phyloP scores from a whole-genome alignment of 805 yeast genomes.

The Saccharomycopsis lassenensis region DNA sequence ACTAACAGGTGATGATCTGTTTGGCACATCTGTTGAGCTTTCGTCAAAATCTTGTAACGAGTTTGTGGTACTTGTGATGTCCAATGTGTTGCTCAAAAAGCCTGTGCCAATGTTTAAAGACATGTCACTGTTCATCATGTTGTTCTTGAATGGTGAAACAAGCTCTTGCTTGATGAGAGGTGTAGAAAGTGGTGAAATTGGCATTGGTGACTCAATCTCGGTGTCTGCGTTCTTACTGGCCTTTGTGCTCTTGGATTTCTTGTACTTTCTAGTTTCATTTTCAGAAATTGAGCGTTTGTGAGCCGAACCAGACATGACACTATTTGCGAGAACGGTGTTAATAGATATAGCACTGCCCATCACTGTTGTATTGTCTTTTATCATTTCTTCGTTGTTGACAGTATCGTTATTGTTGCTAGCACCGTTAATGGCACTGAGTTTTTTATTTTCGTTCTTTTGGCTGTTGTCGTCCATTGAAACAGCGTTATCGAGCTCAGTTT shows the following conservation, averaged over 20 bases:
- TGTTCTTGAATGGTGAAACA: constrained; percentile 11
- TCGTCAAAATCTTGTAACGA: not conserved
- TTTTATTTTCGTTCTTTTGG: too few species aligned
- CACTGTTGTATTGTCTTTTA: not conserved
- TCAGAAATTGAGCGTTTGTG: too few species aligned
- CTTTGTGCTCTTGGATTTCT: not conserved
- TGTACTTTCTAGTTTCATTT: too few species aligned
- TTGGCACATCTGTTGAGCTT: too few species aligned
- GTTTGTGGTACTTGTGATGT: constrained; percentile 9
- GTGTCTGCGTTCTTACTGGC: not conserved
- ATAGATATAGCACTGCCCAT: not conserved
- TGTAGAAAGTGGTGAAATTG: constrained; percentile 13
- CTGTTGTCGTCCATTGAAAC: too few species aligned
- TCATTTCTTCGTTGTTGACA: not conserved
- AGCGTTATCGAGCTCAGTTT: too few species aligned
- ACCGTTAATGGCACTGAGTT: too few species aligned
- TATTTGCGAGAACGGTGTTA: too few species aligned
- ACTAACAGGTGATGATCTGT: not conserved
- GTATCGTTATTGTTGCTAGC: not conserved
- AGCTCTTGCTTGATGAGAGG: constrained; percentile 7
- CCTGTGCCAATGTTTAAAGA: constrained; percentile 1
- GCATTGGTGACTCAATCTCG: constrained; percentile 8
- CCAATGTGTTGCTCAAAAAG: constrained; percentile 9
- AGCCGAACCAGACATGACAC: too few species aligned
- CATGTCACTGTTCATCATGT: too few species aligned